A percentile compares a stretch with the other conserved stretches of the same genome.
Evolutionary conservation across 495 filamentous ascomycete species (phyloP).

Genomic region (Choiromyces venosus): DNA sequence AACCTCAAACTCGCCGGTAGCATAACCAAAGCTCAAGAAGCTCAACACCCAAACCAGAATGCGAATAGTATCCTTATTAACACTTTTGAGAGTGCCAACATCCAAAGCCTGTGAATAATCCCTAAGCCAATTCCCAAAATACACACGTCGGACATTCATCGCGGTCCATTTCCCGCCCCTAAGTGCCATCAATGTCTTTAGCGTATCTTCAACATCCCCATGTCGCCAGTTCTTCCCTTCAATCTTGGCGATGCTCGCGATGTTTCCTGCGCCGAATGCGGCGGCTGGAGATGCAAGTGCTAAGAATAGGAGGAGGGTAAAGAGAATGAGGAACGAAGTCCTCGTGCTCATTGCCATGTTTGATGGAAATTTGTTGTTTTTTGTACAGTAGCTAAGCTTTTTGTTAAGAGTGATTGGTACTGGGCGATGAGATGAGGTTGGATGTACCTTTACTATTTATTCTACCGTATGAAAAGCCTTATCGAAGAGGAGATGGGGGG

Average conservation of each 20-base stretch:
- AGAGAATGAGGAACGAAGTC: constrained; percentile 46
- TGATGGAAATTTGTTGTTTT: constrained; percentile 5
- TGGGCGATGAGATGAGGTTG: background rate
- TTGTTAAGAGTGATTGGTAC: background rate
- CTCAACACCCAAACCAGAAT: constrained; percentile 86
- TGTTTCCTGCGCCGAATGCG: constrained; percentile 94
- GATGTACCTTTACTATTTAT: background rate
- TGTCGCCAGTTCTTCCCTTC: constrained; percentile 96
- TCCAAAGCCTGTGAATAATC: constrained; percentile 88
- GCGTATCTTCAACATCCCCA: constrained; percentile 69
- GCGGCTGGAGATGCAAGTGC: constrained; percentile 51
- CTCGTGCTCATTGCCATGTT: constrained; percentile 20
- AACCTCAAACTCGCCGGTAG: constrained; percentile 95
- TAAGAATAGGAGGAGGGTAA: constrained; percentile 57
- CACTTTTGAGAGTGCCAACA: constrained; percentile 80
- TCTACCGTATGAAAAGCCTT: background rate
- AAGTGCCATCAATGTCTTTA: constrained; percentile 82
- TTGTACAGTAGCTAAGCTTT: background rate
- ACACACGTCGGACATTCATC: constrained; percentile 79
- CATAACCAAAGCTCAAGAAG: constrained; percentile 91
- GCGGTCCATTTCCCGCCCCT: constrained; percentile 91
- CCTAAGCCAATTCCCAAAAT: constrained; percentile 79
- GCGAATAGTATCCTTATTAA: constrained; percentile 84
- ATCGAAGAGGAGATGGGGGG: background rate
- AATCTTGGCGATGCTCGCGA: constrained; percentile 85